phyloP scores from a whole-genome alignment of 192 early-diverging fungal species.

The Haplosporangium gracile region DNA sequence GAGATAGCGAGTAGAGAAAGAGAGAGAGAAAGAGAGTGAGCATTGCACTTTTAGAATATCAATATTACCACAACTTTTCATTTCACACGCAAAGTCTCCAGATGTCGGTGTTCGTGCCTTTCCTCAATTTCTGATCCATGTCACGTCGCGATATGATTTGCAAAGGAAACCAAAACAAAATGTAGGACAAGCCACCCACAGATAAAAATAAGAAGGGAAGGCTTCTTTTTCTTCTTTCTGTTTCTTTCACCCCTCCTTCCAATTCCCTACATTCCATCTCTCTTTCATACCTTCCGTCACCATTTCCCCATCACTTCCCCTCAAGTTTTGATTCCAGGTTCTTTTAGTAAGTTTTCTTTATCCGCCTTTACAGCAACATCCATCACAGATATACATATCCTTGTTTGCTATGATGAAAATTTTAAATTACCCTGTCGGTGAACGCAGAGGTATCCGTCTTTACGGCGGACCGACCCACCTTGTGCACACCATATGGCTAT shows the following conservation, averaged over 20 bases:
- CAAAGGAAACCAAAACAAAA: background rate
- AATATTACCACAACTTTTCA: slow-evolving; percentile 4
- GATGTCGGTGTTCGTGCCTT: background rate
- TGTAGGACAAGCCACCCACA: background rate
- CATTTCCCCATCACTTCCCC: background rate
- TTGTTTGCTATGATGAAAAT: slow-evolving; percentile 36
- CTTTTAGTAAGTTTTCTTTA: slow-evolving; percentile 16
- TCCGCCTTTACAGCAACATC: background rate
- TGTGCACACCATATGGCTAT: slow-evolving; percentile 57
- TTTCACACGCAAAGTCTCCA: background rate
- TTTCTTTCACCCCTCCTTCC: slow-evolving; percentile 3
- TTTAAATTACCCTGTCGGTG: slow-evolving; percentile 52
- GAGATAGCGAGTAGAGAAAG: background rate
- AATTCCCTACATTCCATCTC: no score
- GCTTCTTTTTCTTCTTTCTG: slow-evolving; percentile 15
- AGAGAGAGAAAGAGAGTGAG: background rate
- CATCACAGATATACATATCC: background rate
- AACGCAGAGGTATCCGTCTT: slow-evolving; percentile 59
- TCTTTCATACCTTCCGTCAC: no score
- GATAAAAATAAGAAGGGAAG: background rate
- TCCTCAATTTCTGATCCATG: background rate
- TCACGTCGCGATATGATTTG: background rate
- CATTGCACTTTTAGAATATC: background rate
- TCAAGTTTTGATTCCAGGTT: background rate
- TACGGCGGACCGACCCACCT: slow-evolving; percentile 57